phyloP scores from a whole-genome alignment of 179 eudicot species.

The Dionaea muscipula region DNA sequence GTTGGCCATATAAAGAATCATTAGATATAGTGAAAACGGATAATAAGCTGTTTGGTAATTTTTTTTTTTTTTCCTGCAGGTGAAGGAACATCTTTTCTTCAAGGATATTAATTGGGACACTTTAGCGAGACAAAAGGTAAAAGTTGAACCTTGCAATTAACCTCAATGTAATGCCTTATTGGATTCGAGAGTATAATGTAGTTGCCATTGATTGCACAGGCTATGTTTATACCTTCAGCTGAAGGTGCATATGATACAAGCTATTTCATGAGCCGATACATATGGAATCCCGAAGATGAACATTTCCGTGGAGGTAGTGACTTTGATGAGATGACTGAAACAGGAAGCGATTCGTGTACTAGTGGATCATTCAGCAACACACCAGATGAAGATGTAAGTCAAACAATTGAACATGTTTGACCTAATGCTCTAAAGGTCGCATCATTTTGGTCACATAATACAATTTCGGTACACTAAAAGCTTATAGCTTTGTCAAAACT shows the following conservation, averaged over 20 bases:
- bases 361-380: slow-evolving; percentile 62
- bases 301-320: slow-evolving; percentile 76
- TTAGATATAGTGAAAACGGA: neutral
- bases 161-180: slow-evolving; percentile 1
- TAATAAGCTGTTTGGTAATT: slow-evolving; percentile 3
- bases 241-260: slow-evolving; percentile 77
- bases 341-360: slow-evolving; percentile 60
- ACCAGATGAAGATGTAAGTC: slow-evolving; percentile 72
- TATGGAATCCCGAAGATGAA: slow-evolving; percentile 89
- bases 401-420: neutral
- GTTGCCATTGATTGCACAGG: slow-evolving; percentile 32
- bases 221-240: slow-evolving; percentile 80
- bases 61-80: slow-evolving; percentile 29
- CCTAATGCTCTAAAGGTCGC: no score
- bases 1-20: neutral
- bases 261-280: slow-evolving; percentile 93
- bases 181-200: slow-evolving; percentile 6
- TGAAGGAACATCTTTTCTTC: slow-evolving; percentile 67
- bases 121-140: slow-evolving; percentile 91
- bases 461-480: no score
- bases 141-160: neutral
- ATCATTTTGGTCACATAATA: no score
- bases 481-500: no score
- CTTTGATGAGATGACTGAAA: slow-evolving; percentile 67
- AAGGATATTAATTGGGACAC: slow-evolving; percentile 84